Conservation (phyloP, 768 basidiomycete species). For the Amyloporia xantha region DNA sequence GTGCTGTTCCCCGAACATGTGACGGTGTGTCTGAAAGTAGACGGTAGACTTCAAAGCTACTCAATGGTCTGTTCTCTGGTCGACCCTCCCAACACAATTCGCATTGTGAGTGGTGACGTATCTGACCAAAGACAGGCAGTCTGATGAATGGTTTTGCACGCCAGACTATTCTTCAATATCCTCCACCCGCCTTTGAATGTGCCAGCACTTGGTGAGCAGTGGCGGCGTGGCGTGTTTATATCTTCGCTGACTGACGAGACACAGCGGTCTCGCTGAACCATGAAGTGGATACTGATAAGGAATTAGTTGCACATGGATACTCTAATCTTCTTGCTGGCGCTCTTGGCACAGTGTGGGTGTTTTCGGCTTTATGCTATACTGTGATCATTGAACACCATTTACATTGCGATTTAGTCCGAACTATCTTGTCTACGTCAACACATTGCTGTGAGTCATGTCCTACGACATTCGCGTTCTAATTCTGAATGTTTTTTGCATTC, state of each 20-base stretch:
- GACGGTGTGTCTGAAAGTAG: neutral
- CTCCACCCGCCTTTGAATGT: conserved; percentile 85
- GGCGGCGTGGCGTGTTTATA: neutral
- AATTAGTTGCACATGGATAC: conserved; percentile 88
- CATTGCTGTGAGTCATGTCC: conserved; percentile 62
- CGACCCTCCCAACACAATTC: conserved; percentile 89
- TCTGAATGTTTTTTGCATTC: neutral
- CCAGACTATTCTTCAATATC: conserved; percentile 76
- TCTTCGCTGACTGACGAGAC: no score
- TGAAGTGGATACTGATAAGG: conserved; percentile 88
- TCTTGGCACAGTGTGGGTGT: conserved; percentile 70
- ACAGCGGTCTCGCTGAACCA: conserved; percentile 81
- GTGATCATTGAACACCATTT: neutral
- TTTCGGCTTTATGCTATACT: neutral
- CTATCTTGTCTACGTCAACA: conserved; percentile 86
- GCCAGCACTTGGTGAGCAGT: conserved; percentile 74
- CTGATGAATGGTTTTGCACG: conserved; percentile 4
- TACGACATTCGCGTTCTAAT: no score
- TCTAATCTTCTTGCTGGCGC: conserved; percentile 82
- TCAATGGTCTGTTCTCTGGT: conserved; percentile 61
- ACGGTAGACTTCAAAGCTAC: conserved; percentile 53
- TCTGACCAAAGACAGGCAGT: conserved; percentile 16
- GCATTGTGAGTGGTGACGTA: conserved; percentile 65
- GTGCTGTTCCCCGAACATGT: neutral
- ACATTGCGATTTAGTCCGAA: conserved; percentile 49